Base-by-base conservation (phyloP, 202 grass and related monocot genomes). In the Dendrocalamus latiflorus region DNA sequence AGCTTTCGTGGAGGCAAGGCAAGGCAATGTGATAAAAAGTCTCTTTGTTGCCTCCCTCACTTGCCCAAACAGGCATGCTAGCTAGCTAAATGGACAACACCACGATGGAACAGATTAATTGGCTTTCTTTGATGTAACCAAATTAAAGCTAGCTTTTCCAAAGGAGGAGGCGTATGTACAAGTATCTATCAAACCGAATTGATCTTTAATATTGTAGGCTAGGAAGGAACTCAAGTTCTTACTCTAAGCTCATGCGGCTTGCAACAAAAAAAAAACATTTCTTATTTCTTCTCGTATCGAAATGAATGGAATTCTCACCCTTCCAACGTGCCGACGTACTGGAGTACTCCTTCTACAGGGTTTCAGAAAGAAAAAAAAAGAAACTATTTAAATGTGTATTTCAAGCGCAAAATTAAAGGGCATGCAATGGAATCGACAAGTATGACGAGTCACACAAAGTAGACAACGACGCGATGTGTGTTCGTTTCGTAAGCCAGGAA, bases 1-100 rank as follows among this genome's bases (percentile, higher is more conserved):
- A 33, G 42, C 65, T 76, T 89, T 30, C 22, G 37, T 64, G 82
- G 82, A 81, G 45, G n/a, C n/a, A n/a, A n/a, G n/a, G 33, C 33
- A 33, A 4, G 3, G 70, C 77, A 74, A 7, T 51, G 75, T 60
- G 42, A 36, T 17, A 45, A n/a, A n/a, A n/a, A n/a, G n/a, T n/a
- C n/a, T n/a, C n/a, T n/a, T n/a, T n/a, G n/a, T 36, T 36, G 34
- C 3, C 5, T 30, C 28, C 62, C 26, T 58, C 82, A 7, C 5
- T 60, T 74, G 12, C 80, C 68, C 34, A 51, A 21, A 61, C 22
- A 74, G 51, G 41, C 62, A 68, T 74, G 30, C 30, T 67, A 12
- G 68, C 28, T 28, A 28, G 28, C 28, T 28, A 30, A 30, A 69
- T 75, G 17, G 81, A 74, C 71, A 60, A 25, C 81, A 47, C 28